A percentile compares a stretch with the other conserved stretches of the same genome.
These are phyloP conservation scores for Hymenoscyphus salicellus DNA, from an alignment of 2,329 filamentous ascomycete species.

Conservation along the genomic window DNA sequence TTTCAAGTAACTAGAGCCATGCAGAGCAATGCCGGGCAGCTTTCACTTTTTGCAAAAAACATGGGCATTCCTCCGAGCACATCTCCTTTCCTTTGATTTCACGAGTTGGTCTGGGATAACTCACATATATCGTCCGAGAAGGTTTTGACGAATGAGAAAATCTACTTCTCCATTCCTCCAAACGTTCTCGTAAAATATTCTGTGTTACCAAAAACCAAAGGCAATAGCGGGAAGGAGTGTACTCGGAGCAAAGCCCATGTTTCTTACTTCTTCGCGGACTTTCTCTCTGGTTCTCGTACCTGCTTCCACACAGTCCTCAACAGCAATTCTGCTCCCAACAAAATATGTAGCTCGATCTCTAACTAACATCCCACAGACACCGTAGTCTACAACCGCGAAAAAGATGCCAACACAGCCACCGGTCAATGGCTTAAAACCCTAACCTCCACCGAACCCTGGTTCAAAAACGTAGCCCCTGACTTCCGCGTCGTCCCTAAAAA, in stretches of 20 bases:
- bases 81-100: not conserved
- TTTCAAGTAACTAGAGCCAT: too few species aligned
- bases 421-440: conserved; percentile 8
- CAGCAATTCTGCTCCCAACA: not conserved
- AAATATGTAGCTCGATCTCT: conserved; percentile 28
- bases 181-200: too few species aligned
- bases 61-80: not conserved
- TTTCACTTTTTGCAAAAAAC: too few species aligned
- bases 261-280: not conserved
- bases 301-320: not conserved
- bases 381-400: conserved; percentile 7
- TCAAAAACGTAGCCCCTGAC: conserved; percentile 65
- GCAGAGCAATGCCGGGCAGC: too few species aligned
- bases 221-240: too few species aligned
- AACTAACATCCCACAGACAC: conserved; percentile 5
- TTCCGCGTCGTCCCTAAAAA: conserved; percentile 58
- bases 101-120: too few species aligned
- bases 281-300: not conserved
- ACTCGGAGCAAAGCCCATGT: too few species aligned
- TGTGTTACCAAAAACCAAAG: too few species aligned
- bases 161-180: too few species aligned
- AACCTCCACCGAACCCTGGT: conserved; percentile 60
- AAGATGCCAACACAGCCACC: conserved; percentile 7
- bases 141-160: too few species aligned
- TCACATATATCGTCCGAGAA: too few species aligned